Conservation (phyloP, 2,329 filamentous ascomycete species). For the Reticulascus tulasneorum region DNA sequence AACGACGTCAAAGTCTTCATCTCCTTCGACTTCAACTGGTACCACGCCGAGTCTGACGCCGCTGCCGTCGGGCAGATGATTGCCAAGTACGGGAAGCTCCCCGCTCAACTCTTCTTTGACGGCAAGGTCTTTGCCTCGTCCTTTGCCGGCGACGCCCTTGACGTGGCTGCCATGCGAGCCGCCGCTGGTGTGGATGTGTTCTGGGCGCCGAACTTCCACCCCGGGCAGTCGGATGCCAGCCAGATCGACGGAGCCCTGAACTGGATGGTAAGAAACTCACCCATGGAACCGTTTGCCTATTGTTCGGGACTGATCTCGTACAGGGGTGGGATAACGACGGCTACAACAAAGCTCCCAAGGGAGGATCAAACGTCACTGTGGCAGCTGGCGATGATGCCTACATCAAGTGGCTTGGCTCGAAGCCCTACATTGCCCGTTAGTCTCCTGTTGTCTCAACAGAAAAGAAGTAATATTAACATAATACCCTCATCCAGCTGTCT, state of each 20-base stretch:
- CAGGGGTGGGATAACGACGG: slow-evolving; percentile 42
- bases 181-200: slow-evolving; percentile 41
- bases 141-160: slow-evolving; percentile 44
- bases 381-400: slow-evolving; percentile 31
- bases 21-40: slow-evolving; percentile 55
- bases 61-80: slow-evolving; percentile 40
- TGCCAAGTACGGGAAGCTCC: slow-evolving; percentile 35
- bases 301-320: no score
- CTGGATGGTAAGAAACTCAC: no score
- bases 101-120: slow-evolving; percentile 46
- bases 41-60: slow-evolving; percentile 27
- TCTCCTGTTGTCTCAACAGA: no score
- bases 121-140: slow-evolving; percentile 49
- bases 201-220: slow-evolving; percentile 48
- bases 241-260: slow-evolving; percentile 41
- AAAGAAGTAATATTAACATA: no score
- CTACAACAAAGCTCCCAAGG: slow-evolving; percentile 44
- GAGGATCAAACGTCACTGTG: slow-evolving; percentile 34
- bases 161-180: slow-evolving; percentile 34
- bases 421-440: slow-evolving; percentile 48
- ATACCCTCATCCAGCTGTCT: no score
- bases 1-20: slow-evolving; percentile 51
- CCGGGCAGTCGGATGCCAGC: slow-evolving; percentile 29
- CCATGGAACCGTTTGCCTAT: no score
- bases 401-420: slow-evolving; percentile 29